Percentiles rank a stretch among this genome's conserved stretches.
Evolutionary conservation across 768 basidiomycete species (phyloP).

Genomic region (Agaricus bisporus): DNA sequence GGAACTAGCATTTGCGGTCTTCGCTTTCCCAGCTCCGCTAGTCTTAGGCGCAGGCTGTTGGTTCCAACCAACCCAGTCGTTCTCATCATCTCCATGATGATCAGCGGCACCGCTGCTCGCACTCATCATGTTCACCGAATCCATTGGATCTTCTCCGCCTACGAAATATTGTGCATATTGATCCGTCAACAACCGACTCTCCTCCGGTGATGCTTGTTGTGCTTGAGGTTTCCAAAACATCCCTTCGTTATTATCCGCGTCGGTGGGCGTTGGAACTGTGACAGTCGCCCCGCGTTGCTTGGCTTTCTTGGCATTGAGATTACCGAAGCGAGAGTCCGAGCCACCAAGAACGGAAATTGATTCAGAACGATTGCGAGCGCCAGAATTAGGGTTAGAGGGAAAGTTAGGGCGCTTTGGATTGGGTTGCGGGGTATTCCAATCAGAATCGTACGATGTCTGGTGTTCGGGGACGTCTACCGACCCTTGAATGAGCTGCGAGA

Average conservation of each 20-base stretch:
- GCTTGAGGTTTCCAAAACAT: conserved; percentile 5
- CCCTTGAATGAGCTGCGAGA: conserved; percentile 1
- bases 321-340: neutral
- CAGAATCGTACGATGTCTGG: neutral
- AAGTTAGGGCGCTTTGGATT: neutral
- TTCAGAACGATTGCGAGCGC: conserved; percentile 3
- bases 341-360: conserved; percentile 8
- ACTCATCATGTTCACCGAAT: neutral
- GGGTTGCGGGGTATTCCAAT: conserved; percentile 3
- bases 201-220: conserved; percentile 6
- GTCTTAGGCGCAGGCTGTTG: neutral
- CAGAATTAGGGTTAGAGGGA: neutral
- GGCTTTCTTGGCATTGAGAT: neutral
- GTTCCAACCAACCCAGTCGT: conserved; percentile 8
- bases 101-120: neutral
- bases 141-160: neutral
- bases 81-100: neutral
- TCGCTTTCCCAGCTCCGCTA: neutral
- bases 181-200: conserved; percentile 3
- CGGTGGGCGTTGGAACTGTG: neutral
- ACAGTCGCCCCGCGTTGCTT: conserved; percentile 3
- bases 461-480: neutral
- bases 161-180: conserved; percentile 1
- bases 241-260: neutral
- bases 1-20: neutral